Conservation (phyloP, 768 basidiomycete genomes). For the Leucocoprinus sp. region DNA sequence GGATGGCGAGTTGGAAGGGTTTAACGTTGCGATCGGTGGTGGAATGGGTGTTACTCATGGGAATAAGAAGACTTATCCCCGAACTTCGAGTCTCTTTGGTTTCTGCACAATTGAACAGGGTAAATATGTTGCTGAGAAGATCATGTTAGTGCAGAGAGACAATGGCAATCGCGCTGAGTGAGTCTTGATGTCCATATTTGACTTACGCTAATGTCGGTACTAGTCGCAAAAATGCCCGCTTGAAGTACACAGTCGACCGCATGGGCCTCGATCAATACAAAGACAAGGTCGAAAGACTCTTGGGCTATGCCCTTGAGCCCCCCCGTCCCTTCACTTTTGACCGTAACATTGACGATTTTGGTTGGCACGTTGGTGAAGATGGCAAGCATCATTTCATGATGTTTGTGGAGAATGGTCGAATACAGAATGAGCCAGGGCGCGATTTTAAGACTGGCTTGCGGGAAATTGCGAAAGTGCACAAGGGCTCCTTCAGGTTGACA, state of each 20-base stretch:
- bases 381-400: slow-evolving; percentile 87
- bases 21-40: slow-evolving; percentile 91
- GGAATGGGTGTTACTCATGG: slow-evolving; percentile 99
- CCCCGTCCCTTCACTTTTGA: slow-evolving; percentile 76
- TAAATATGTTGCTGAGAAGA: slow-evolving; percentile 78
- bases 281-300: slow-evolving; percentile 80
- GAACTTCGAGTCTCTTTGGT: slow-evolving; percentile 79
- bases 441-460: slow-evolving; percentile 89
- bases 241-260: slow-evolving; percentile 96
- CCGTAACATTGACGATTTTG: slow-evolving; percentile 88
- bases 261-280: slow-evolving; percentile 87
- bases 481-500: slow-evolving; percentile 88
- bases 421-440: slow-evolving; percentile 87
- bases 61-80: slow-evolving; percentile 98
- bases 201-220: slow-evolving; percentile 2
- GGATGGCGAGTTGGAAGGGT: slow-evolving; percentile 74
- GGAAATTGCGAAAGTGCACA: slow-evolving; percentile 92
- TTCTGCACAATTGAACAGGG: slow-evolving; percentile 90
- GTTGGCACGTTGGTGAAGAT: slow-evolving; percentile 84
- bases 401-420: slow-evolving; percentile 96
- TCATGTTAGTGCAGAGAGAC: slow-evolving; percentile 92
- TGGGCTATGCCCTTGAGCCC: slow-evolving; percentile 71
- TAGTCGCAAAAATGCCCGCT: slow-evolving; percentile 76
- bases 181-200: slow-evolving; percentile 23
- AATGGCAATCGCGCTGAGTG: slow-evolving; percentile 93